Evolutionary conservation across 352 stramenopile species (phyloP), one percentile per base, ranked within the genome.

Genomic region (Globisporangium recalcitrans): DNA sequence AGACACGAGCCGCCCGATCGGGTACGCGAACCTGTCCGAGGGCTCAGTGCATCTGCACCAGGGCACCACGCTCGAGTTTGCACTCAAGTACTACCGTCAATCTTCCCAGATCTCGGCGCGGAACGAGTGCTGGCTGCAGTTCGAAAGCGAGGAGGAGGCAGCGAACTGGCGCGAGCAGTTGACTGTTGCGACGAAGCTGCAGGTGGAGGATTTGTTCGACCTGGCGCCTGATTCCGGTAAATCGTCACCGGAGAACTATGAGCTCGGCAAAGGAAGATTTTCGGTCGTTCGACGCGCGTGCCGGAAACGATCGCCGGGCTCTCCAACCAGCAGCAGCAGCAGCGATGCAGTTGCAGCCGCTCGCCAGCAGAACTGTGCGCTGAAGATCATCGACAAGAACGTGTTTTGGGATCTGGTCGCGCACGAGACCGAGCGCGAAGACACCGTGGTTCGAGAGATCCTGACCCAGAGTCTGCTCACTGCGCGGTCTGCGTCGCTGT

Each of bases 301-400:
- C 22, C 54, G 80, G 31, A 81, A 77, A 68, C 42, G 8, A 16
- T 3, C 9, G 27, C 3, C 40, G 29, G 44, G 16, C 5, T 52
- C 44, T 34, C 26, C 34, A 11, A 38, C 21, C 40, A 36, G 29
- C 27, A 52, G 22, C 13, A 52, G 6, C 9, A 47, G 32, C 38
- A 59, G 16, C 14, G 42, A 31, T 21, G 13, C 47, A 24, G 24
- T 48, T 19, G 44, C 10, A 40, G n/a, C n/a, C n/a, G n/a, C n/a
- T n/a, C 54, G 2, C 54, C 48, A 52, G 36, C 53, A 76, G 22
- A 85, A 90, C 63, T 97, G 87, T 54, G 89, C 90, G 32, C 66
- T 96, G 14, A 95, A 96, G 60, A 93, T 99, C 62, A 90, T 98
- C 34, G 96, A 99, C 72, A 97, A 98, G 65, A 80, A 78, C 47